Evolutionary conservation across 164 flowering plant species (phyloP).

Genomic region (Stephania yunnanensis): DNA sequence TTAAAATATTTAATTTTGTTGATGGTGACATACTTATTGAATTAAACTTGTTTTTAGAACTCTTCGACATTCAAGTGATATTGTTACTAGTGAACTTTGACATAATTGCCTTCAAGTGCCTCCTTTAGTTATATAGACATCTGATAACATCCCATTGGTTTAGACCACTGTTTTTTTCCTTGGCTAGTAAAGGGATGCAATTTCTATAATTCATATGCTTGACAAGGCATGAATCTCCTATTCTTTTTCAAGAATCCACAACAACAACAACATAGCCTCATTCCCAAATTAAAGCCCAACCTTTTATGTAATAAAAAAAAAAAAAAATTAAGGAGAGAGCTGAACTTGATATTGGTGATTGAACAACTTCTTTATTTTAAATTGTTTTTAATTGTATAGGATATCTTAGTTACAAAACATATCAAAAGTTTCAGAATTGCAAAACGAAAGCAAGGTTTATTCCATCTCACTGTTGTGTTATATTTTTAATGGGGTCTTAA

Average conservation of each 20-base stretch:
- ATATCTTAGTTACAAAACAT: background rate
- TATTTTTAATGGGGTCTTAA: background rate
- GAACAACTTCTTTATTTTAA: background rate
- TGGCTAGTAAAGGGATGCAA: background rate
- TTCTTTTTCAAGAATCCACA: background rate
- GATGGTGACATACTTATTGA: background rate
- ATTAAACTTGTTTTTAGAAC: background rate
- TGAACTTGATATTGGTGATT: background rate
- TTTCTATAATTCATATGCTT: background rate
- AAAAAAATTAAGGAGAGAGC: background rate
- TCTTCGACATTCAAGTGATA: background rate
- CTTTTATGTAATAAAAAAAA: background rate
- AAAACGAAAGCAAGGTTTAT: background rate
- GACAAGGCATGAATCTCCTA: background rate
- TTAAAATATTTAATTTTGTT: background rate
- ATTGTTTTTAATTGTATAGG: background rate
- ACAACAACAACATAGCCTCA: background rate
- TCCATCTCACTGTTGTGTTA: background rate
- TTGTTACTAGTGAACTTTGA: background rate
- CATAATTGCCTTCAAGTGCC: background rate
- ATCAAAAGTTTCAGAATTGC: background rate
- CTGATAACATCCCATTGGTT: background rate
- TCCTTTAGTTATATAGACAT: background rate
- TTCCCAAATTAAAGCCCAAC: background rate
- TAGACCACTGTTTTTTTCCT: background rate